A percentile compares a stretch with the other conserved stretches of the same genome.
These are phyloP conservation scores for Solanum bukasovii DNA, from an alignment of 257 asterid species.

Conservation along the genomic window DNA sequence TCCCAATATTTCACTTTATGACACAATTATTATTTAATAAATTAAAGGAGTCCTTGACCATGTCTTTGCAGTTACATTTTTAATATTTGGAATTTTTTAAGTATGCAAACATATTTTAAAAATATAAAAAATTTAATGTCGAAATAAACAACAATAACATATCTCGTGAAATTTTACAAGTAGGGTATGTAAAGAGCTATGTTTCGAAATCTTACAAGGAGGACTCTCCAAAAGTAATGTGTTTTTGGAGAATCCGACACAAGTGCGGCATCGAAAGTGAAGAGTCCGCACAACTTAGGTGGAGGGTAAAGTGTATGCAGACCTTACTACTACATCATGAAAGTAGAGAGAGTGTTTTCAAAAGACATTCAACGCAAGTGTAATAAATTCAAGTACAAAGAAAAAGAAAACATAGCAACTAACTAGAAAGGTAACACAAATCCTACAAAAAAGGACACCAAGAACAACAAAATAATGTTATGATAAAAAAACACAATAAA, in stretches of 20 bases:
- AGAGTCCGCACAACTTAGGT: neutral
- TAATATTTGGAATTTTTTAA: neutral
- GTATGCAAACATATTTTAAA: neutral
- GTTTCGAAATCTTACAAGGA: no score
- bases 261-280: rapidly evolving
- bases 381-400: neutral
- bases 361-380: neutral
- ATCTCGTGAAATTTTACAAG: rapidly evolving
- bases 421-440: neutral
- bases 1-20: neutral
- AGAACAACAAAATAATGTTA: neutral
- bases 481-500: neutral
- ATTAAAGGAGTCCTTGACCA: neutral
- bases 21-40: neutral
- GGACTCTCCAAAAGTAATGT: neutral
- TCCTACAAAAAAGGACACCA: neutral
- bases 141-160: neutral
- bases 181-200: neutral
- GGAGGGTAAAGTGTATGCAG: rapidly evolving
- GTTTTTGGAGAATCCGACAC: no score
- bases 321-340: no score
- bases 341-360: neutral
- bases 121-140: neutral
- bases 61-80: neutral
- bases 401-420: neutral